phyloP scores from a whole-genome alignment of 805 yeast species.

The Lipomyces kockii region DNA sequence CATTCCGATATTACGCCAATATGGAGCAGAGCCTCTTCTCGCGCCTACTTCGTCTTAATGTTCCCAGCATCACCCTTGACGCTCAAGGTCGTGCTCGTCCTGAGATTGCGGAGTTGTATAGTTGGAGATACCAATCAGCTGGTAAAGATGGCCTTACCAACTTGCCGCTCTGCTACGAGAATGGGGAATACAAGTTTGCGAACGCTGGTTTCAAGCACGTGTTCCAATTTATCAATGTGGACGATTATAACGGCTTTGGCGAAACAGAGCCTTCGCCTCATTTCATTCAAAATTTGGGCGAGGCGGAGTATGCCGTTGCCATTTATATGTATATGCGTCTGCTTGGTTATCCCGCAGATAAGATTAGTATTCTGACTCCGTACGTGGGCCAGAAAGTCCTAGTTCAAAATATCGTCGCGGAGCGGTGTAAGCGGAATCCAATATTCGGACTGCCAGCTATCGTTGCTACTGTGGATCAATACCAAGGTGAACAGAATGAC shows the following conservation, averaged over 20 bases:
- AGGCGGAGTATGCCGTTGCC: conserved; percentile 55
- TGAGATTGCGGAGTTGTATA: conserved; percentile 38
- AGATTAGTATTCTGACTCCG: conserved; percentile 51
- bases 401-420: conserved; percentile 49
- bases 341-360: conserved; percentile 49
- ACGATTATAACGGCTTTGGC: conserved; percentile 42
- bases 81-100: conserved; percentile 42
- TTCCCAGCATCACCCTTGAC: conserved; percentile 33
- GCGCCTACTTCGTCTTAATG: conserved; percentile 40
- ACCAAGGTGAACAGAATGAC: conserved; percentile 43
- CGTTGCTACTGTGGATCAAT: conserved; percentile 42
- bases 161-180: conserved; percentile 20
- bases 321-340: conserved; percentile 54
- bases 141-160: conserved; percentile 7
- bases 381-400: conserved; percentile 51
- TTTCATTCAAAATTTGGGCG: conserved; percentile 49
- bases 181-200: conserved; percentile 30
- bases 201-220: conserved; percentile 49
- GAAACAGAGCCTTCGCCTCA: conserved; percentile 43
- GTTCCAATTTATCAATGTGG: conserved; percentile 46
- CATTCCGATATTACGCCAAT: conserved; percentile 27
- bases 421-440: conserved; percentile 40
- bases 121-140: conserved; percentile 35
- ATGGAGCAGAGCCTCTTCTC: conserved; percentile 42
- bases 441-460: conserved; percentile 45